These are phyloP conservation scores for Sporothrix schenckii DNA, from an alignment of 2,329 filamentous ascomycete species.

Conservation along the genomic window DNA sequence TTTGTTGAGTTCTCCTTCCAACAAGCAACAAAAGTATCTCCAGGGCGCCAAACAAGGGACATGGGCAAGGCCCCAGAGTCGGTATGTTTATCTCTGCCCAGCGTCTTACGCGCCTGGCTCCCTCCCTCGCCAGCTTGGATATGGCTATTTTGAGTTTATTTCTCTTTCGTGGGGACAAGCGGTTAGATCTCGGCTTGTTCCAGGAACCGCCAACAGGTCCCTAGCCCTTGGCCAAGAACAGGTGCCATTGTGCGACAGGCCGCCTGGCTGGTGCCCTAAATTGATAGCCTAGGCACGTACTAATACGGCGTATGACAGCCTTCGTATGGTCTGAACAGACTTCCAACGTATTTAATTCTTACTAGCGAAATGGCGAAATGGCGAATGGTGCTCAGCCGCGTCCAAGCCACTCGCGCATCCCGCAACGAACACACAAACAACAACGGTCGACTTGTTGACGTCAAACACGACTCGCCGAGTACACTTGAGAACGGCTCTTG, in stretches of 20 bases:
- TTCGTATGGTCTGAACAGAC: too few species aligned
- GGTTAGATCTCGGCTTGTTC: slow-evolving; percentile 7
- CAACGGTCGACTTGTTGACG: background rate
- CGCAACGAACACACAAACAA: background rate
- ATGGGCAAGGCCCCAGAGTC: too few species aligned
- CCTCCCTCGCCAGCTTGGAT: background rate
- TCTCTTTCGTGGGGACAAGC: too few species aligned
- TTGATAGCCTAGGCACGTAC: too few species aligned
- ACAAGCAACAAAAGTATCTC: background rate
- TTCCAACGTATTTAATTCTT: too few species aligned
- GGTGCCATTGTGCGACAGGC: slow-evolving; percentile 1
- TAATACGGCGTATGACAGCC: too few species aligned
- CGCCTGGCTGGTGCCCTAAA: background rate
- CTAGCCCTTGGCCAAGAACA: background rate
- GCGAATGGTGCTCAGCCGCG: slow-evolving; percentile 14
- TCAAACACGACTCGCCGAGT: background rate
- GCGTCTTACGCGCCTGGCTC: background rate
- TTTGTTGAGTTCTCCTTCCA: background rate
- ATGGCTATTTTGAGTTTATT: slow-evolving; percentile 5
- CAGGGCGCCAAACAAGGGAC: background rate
- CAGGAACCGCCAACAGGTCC: background rate
- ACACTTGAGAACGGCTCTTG: too few species aligned
- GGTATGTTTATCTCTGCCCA: too few species aligned
- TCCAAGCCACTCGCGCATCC: slow-evolving; percentile 8
- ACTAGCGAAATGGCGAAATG: background rate